Evolutionary conservation across 202 grass and related monocot genomes (phyloP).

Genomic region (Digitaria exilis): DNA sequence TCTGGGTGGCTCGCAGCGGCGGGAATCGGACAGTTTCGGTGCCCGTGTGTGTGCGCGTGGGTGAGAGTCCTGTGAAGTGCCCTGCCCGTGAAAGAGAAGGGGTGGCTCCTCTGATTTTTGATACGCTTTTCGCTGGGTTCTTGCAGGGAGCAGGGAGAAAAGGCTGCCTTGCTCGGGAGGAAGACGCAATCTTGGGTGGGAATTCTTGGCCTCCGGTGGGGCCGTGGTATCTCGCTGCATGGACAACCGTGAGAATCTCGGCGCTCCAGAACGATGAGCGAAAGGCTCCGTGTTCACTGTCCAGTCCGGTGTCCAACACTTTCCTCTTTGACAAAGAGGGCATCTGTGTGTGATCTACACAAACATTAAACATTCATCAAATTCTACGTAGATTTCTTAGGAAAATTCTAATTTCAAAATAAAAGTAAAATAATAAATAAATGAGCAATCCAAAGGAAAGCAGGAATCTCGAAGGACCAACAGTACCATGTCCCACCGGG

Average conservation of each 20-base stretch:
- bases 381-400: neutral
- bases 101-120: neutral
- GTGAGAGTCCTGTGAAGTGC: conserved; percentile 31
- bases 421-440: neutral
- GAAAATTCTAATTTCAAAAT: neutral
- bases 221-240: conserved; percentile 19
- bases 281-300: neutral
- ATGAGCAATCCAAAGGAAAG: neutral
- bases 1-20: conserved; percentile 7
- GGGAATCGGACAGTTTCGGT: conserved; percentile 30
- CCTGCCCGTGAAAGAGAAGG: conserved; percentile 8
- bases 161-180: conserved; percentile 5
- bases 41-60: neutral
- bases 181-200: conserved; percentile 26
- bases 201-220: conserved; percentile 32
- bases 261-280: neutral
- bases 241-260: conserved; percentile 28
- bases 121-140: conserved; percentile 20
- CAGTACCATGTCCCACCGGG: neutral
- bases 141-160: neutral
- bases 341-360: neutral
- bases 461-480: neutral
- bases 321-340: neutral
- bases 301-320: neutral
- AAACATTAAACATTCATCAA: neutral